phyloP scores from a whole-genome alignment of 345 rosid genomes.

The Brassica rapa region DNA sequence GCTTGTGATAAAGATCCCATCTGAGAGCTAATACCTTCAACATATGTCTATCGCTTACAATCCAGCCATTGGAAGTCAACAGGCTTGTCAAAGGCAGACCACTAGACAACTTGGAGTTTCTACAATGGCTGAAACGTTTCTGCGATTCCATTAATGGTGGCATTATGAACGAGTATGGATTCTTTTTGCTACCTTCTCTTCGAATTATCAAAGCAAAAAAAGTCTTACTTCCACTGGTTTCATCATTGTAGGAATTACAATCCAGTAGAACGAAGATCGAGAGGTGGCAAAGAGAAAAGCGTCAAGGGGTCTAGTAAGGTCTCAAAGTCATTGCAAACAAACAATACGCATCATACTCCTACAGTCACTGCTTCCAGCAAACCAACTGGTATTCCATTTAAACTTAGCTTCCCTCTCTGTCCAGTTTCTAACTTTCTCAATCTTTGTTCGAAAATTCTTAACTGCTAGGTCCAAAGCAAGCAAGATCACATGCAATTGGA shows the following conservation, averaged over 20 bases:
- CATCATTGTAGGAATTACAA: constrained; percentile 68
- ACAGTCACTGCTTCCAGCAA: constrained; percentile 29
- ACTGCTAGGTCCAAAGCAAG: constrained; percentile 62
- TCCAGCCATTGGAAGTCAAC: constrained; percentile 88
- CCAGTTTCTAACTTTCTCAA: neutral
- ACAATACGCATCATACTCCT: constrained; percentile 48
- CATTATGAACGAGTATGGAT: constrained; percentile 82
- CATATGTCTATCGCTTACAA: constrained; percentile 1
- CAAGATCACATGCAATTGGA: constrained; percentile 44
- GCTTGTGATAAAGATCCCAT: neutral
- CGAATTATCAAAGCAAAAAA: neutral
- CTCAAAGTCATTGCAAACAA: constrained; percentile 78
- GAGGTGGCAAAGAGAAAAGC: constrained; percentile 67
- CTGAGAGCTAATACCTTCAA: constrained; percentile 1
- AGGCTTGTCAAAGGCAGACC: constrained; percentile 91
- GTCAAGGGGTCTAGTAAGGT: constrained; percentile 56
- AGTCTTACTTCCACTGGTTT: neutral
- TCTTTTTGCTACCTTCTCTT: neutral
- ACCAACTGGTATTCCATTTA: constrained; percentile 14
- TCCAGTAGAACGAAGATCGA: constrained; percentile 83
- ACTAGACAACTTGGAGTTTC: constrained; percentile 95
- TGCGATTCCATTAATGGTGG: constrained; percentile 98
- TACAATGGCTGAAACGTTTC: constrained; percentile 93
- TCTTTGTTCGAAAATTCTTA: neutral
- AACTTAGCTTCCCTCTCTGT: neutral